Base-by-base conservation (phyloP, 1,139 yeast genomes). In the Candida pseudoviswanathii region DNA sequence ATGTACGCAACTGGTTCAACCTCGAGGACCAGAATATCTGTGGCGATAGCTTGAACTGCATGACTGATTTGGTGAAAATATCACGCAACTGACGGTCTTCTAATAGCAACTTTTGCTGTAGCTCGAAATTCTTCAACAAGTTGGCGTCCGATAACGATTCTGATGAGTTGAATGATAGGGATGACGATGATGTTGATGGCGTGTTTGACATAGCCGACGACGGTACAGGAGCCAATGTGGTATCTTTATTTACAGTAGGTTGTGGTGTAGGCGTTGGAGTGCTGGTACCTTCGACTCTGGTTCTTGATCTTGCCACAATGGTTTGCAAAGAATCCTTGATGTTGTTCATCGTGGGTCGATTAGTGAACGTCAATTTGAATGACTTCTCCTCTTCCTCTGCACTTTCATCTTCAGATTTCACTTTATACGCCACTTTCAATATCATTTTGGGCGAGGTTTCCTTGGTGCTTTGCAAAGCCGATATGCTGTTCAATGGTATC, bases 1-100 rank as follows among this genome's bases (percentile, higher is more conserved):
- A 89, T 0, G 97, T 90, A 48, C 98, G 74, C 48, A 94, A 68
- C 39, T 87, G 76, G 58, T 89, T 90, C 21, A 92, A 74, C 52
- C 98, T 73, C 3, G 95, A 85, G 6, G 85, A 78, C 99, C 99
- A 94, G 66, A 94, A 94, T 57, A 90, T 89, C 30, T 80, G 81
- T 0, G 95, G 90, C 3, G 90, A 85, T 43, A 94, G 66, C 32
- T 89, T 88, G 46, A 84, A 84, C 48, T 84, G 78, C 55, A 94
- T 90, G 2, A 94, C 98, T 0, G 96, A 86, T 55, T 91, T 96
- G 49, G 92, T 86, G 64, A 94, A 94, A 1, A 89, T 82, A 51
- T 82, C 79, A 71, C 89, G 81, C 47, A 94, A 71, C n/a, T 72
- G 73, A 48, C 85, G 81, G 61, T 90, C 88, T 53, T 86, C 89